These are phyloP conservation scores for Panaeolus cyanescens DNA, from an alignment of 768 basidiomycete species.

Conservation along the genomic window DNA sequence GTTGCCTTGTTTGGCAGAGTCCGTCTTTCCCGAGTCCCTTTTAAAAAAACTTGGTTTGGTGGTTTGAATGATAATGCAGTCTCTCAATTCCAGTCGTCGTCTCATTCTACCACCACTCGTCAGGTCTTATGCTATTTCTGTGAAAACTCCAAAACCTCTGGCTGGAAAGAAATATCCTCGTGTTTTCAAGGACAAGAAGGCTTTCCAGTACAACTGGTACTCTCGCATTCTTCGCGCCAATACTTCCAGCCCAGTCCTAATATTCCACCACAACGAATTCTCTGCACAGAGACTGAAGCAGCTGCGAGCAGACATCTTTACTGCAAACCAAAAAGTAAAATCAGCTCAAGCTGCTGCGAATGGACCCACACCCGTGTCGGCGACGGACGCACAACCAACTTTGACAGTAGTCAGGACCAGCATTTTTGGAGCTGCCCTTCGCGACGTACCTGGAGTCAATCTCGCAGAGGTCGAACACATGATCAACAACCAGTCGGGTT, in stretches of 20 bases:
- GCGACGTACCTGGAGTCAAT: conserved; percentile 58
- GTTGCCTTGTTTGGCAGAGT: conserved; percentile 2
- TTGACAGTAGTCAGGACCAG: conserved; percentile 77
- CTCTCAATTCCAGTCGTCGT: background rate
- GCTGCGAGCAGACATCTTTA: conserved; percentile 67
- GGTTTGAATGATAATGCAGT: background rate
- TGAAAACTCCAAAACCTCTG: conserved; percentile 51
- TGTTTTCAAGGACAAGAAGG: conserved; percentile 77
- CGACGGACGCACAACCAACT: conserved; percentile 40
- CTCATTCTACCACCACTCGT: background rate
- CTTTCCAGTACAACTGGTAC: conserved; percentile 82
- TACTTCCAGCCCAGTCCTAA: conserved; percentile 62
- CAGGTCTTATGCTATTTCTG: conserved; percentile 53
- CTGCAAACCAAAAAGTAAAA: conserved; percentile 50
- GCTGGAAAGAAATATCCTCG: conserved; percentile 61
- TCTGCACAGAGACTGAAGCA: conserved; percentile 64
- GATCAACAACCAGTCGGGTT: conserved; percentile 57
- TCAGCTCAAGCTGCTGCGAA: conserved; percentile 36
- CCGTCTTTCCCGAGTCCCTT: background rate
- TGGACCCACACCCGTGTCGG: conserved; percentile 27
- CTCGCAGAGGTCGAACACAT: conserved; percentile 49
- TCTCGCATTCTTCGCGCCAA: conserved; percentile 64
- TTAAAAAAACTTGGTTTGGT: background rate
- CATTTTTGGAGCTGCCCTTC: conserved; percentile 77
- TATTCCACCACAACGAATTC: conserved; percentile 81